Evolutionary conservation across 2,329 filamentous ascomycete genomes (phyloP).

Genomic region (Lachnellula suecica): DNA sequence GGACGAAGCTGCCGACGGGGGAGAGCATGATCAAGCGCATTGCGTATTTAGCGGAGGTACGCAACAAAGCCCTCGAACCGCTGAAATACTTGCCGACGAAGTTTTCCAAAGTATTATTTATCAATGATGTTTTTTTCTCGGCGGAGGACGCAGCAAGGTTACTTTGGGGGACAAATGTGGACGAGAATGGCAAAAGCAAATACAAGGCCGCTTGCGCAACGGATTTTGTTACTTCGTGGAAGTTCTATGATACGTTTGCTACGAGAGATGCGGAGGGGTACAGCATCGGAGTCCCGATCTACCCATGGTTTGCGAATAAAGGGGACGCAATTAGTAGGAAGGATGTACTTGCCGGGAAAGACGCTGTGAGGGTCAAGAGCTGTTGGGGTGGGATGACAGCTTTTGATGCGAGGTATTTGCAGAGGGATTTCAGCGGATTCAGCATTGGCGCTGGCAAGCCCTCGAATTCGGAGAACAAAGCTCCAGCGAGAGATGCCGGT

Average conservation of each 20-base stretch:
- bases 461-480: not conserved
- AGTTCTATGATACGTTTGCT: slow-evolving; percentile 74
- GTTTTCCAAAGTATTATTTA: slow-evolving; percentile 59
- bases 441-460: not conserved
- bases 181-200: slow-evolving; percentile 46
- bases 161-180: slow-evolving; percentile 61
- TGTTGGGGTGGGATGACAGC: slow-evolving; percentile 80
- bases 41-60: slow-evolving; percentile 69
- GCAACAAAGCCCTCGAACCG: slow-evolving; percentile 67
- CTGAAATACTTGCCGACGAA: slow-evolving; percentile 47
- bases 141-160: slow-evolving; percentile 53
- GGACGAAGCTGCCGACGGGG: slow-evolving; percentile 61
- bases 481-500: not conserved
- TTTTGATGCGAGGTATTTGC: slow-evolving; percentile 61
- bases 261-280: slow-evolving; percentile 66
- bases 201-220: slow-evolving; percentile 71
- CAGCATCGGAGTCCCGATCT: slow-evolving; percentile 62
- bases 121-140: slow-evolving; percentile 64
- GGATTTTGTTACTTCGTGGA: slow-evolving; percentile 67
- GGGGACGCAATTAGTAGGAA: slow-evolving; percentile 54
- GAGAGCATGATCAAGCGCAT: slow-evolving; percentile 68
- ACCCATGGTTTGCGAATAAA: slow-evolving; percentile 61
- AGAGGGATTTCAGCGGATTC: slow-evolving; percentile 26
- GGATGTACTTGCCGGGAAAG: slow-evolving; percentile 60
- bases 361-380: slow-evolving; percentile 67